Conservation (phyloP, 2,329 filamentous ascomycete species). For the Paramyrothecium sp. region DNA sequence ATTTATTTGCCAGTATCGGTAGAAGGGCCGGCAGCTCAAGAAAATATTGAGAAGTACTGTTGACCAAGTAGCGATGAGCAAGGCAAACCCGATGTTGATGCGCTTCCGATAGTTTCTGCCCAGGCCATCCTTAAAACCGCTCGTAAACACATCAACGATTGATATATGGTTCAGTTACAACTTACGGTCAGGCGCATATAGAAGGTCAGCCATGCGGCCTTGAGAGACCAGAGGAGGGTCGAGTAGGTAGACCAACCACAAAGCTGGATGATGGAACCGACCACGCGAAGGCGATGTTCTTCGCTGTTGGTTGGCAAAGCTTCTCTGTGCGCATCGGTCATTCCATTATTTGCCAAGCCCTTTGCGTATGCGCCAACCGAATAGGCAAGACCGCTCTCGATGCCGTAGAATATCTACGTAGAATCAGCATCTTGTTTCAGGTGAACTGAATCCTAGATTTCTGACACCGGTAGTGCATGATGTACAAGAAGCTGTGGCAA, state of each 20-base stretch:
- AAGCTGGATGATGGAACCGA: conserved; percentile 55
- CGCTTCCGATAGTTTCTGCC: conserved; percentile 36
- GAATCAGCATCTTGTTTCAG: conserved; percentile 38
- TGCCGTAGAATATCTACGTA: conserved; percentile 44
- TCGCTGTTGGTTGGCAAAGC: conserved; percentile 36
- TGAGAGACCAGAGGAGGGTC: conserved; percentile 50
- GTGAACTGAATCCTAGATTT: background rate
- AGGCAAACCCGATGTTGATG: conserved; percentile 46
- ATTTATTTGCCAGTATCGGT: conserved; percentile 57
- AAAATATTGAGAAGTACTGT: conserved; percentile 48
- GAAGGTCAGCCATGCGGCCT: conserved; percentile 53
- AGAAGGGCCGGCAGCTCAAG: conserved; percentile 48
- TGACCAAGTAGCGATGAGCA: conserved; percentile 47
- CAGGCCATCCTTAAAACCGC: conserved; percentile 29
- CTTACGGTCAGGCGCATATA: conserved; percentile 49
- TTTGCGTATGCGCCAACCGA: conserved; percentile 41
- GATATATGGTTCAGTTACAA: background rate
- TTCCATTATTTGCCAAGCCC: conserved; percentile 53
- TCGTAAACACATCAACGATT: no score
- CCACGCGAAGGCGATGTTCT: conserved; percentile 43
- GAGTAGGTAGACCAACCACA: conserved; percentile 54
- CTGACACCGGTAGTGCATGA: conserved; percentile 29
- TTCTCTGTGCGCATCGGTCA: conserved; percentile 46
- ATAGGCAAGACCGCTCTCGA: conserved; percentile 49
- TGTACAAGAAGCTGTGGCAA: conserved; percentile 3